Percentiles rank a stretch among this genome's conserved stretches.
Conservation (phyloP, 192 early-diverging fungal genomes). For the Coemansia sp. region DNA sequence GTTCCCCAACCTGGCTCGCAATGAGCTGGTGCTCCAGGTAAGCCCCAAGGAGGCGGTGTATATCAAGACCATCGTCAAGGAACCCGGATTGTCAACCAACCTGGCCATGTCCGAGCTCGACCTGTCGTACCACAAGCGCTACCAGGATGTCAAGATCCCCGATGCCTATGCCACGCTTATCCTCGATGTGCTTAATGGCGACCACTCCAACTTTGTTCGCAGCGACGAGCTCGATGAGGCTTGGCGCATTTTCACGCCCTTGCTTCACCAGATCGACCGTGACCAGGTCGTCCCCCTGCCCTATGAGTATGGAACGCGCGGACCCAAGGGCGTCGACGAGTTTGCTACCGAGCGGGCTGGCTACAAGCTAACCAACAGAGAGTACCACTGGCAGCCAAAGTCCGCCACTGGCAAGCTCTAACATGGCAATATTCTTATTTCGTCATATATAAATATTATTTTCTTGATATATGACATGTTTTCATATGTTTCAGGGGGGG, state of each 20-base stretch:
- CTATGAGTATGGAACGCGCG: constrained; percentile 85
- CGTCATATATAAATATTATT: too few species aligned
- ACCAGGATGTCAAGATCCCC: constrained; percentile 87
- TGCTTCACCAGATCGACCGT: constrained; percentile 86
- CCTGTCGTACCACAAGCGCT: constrained; percentile 89
- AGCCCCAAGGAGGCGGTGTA: constrained; percentile 96
- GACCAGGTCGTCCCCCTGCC: constrained; percentile 67
- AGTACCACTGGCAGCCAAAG: constrained; percentile 59
- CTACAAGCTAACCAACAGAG: constrained; percentile 47
- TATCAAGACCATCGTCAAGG: constrained; percentile 97
- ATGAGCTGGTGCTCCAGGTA: constrained; percentile 95
- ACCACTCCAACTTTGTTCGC: constrained; percentile 95
- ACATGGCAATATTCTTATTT: too few species aligned
- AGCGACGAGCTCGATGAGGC: constrained; percentile 93
- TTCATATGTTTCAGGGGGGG: too few species aligned
- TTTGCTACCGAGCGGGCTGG: constrained; percentile 61
- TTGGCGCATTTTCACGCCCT: constrained; percentile 98
- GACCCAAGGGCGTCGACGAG: constrained; percentile 75
- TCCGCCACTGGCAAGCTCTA: constrained; percentile 26
- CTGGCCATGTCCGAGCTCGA: constrained; percentile 92
- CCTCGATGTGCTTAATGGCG: constrained; percentile 88
- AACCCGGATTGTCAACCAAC: constrained; percentile 84
- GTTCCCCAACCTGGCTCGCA: constrained; percentile 78
- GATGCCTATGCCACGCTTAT: constrained; percentile 98
- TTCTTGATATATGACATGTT: too few species aligned